phyloP scores from a whole-genome alignment of 129 eudicot genomes.

The Artemisia annua region DNA sequence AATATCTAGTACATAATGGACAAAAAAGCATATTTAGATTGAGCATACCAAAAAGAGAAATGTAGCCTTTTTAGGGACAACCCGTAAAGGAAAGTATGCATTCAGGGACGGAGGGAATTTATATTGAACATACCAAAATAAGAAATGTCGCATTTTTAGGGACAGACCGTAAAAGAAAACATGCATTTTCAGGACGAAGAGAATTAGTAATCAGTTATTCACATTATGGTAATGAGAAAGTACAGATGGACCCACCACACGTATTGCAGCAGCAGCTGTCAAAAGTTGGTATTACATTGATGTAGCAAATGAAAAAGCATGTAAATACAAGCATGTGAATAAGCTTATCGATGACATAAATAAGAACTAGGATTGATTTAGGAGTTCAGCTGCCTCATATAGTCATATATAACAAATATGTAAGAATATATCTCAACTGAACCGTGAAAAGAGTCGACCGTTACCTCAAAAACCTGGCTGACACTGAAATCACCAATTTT shows the following conservation, averaged over 20 bases:
- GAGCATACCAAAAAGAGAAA: conserved; percentile 1
- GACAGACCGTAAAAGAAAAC: too few species aligned
- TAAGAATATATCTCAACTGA: neutral
- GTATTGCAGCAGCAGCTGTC: too few species aligned
- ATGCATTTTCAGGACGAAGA: too few species aligned
- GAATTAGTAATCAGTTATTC: too few species aligned
- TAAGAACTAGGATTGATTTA: neutral
- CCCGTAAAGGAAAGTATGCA: conserved; percentile 1
- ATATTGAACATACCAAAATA: neutral
- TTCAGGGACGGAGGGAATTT: neutral
- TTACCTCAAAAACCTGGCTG: conserved; percentile 97
- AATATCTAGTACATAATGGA: too few species aligned
- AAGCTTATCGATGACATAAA: conserved; percentile 11
- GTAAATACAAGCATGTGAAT: neutral
- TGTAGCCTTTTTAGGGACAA: neutral
- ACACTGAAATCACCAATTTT: conserved; percentile 96
- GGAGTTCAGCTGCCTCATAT: conserved; percentile 4
- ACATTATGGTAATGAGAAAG: too few species aligned
- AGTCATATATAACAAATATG: neutral
- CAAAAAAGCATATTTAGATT: too few species aligned
- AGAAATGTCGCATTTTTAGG: too few species aligned
- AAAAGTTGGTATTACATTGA: too few species aligned
- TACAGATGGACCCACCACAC: too few species aligned
- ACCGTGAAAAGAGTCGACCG: conserved; percentile 9
- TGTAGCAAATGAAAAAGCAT: too few species aligned